Conservation (phyloP, 163 green algal species). For the Volvox carteri region DNA sequence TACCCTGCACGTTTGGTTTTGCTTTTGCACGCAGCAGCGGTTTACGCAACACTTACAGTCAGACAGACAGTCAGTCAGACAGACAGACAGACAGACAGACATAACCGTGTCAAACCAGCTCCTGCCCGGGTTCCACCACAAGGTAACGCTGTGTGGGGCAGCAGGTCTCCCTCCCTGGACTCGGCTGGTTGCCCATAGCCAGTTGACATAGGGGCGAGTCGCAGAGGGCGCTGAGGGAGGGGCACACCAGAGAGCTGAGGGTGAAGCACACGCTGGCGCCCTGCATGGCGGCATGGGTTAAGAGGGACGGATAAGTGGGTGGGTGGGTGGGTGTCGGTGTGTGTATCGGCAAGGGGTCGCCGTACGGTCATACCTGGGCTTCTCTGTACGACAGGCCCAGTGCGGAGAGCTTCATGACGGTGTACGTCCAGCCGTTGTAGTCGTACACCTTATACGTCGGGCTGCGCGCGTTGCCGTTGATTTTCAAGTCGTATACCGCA, state of each 20-base stretch:
- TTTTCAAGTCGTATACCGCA: conserved; percentile 19
- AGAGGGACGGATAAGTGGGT: neutral
- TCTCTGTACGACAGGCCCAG: neutral
- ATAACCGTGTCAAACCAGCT: too few species aligned
- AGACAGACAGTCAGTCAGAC: too few species aligned
- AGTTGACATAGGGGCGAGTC: neutral
- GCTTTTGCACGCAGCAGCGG: too few species aligned
- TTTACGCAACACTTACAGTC: too few species aligned
- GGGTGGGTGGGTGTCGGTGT: neutral
- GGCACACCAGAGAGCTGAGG: neutral
- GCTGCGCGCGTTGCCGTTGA: neutral
- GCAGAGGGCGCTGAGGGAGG: conserved; percentile 6
- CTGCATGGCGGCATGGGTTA: neutral
- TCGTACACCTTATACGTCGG: conserved; percentile 45
- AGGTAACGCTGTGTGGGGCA: conserved; percentile 17
- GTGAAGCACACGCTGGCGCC: conserved; percentile 27
- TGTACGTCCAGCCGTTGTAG: conserved; percentile 20
- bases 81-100: too few species aligned
- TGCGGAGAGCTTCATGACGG: conserved; percentile 8
- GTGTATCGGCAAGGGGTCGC: too few species aligned
- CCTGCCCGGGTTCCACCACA: too few species aligned
- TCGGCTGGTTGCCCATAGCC: conserved; percentile 15
- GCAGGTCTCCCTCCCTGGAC: neutral
- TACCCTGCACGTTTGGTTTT: too few species aligned
- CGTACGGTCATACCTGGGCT: neutral